Percentiles rank a stretch among this genome's conserved stretches.
These are phyloP conservation scores for Calycina herbarum DNA, from an alignment of 2,329 filamentous ascomycete genomes.

Conservation along the genomic window DNA sequence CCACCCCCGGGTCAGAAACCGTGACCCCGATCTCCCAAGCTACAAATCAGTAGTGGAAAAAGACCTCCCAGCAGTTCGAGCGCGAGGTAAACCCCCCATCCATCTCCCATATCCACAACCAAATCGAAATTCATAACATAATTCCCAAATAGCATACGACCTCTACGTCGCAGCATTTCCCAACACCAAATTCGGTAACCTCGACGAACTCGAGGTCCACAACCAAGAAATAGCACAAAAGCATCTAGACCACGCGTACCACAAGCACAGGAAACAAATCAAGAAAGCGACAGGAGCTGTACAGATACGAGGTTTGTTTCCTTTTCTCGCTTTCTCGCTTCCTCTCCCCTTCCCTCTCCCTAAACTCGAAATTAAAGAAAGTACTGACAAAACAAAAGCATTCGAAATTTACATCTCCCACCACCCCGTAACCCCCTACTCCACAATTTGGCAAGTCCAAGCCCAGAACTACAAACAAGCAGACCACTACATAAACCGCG, in stretches of 20 bases:
- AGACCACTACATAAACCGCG: background rate
- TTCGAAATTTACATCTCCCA: background rate
- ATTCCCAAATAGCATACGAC: background rate
- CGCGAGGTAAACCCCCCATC: background rate
- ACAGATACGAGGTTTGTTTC: background rate
- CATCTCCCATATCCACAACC: background rate
- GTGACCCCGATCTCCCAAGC: background rate
- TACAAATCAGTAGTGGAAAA: background rate
- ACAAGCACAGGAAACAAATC: background rate
- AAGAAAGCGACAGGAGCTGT: background rate
- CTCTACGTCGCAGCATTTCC: background rate
- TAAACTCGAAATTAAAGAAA: background rate
- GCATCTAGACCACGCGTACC: background rate
- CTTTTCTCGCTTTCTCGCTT: background rate
- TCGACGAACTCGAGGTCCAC: background rate
- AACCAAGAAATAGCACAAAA: background rate
- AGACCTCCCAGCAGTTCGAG: background rate
- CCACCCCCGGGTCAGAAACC: background rate
- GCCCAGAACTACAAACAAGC: background rate
- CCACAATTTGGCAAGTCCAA: background rate
- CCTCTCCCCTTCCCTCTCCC: background rate
- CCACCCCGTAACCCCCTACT: background rate
- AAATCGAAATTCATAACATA: background rate
- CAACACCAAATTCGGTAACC: background rate
- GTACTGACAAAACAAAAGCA: background rate